Percentiles rank a stretch among this genome's conserved stretches.
These are phyloP conservation scores for Ascochyta koolunga DNA, from an alignment of 2,329 filamentous ascomycete species.

Conservation along the genomic window DNA sequence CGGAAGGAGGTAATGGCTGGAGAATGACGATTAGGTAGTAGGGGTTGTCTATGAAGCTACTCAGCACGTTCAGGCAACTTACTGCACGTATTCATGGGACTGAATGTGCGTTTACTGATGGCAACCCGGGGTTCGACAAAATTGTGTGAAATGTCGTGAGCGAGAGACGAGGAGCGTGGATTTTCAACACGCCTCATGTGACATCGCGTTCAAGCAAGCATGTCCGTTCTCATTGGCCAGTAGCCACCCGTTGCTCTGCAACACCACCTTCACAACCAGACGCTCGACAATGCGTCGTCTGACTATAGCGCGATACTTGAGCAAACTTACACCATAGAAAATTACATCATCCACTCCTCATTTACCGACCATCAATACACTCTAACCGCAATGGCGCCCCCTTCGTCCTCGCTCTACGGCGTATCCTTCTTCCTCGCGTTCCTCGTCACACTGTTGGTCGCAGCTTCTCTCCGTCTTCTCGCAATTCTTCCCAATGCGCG, in stretches of 20 bases:
- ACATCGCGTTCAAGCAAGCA: not conserved
- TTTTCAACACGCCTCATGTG: not conserved
- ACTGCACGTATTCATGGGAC: too few species aligned
- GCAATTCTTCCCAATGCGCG: conserved; percentile 46
- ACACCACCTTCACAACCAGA: not conserved
- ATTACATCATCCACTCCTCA: not conserved
- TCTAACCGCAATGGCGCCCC: conserved; percentile 27
- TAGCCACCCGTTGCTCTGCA: not conserved
- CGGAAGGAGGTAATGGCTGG: not conserved
- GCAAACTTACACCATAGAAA: not conserved
- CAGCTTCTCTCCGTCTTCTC: conserved; percentile 47
- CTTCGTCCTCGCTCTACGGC: conserved; percentile 26
- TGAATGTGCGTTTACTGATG: not conserved
- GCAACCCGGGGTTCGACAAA: too few species aligned
- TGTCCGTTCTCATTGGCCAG: not conserved
- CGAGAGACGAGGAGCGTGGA: not conserved
- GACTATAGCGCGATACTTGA: not conserved
- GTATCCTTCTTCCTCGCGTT: conserved; percentile 42
- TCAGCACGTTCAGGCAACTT: not conserved
- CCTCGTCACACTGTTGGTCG: conserved; percentile 42
- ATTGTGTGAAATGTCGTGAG: not conserved
- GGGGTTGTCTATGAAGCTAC: not conserved
- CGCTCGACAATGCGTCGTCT: not conserved
- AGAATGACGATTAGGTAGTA: not conserved
- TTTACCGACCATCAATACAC: not conserved